phyloP scores from a whole-genome alignment of 176 grass and related monocot species.

The Triticum aestivum region IWGSC_CS_RefSeq_v2.1 NC_057800.1:596036777-596037276 shows the following conservation, averaged over 20 bases:
- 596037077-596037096: constrained; percentile 21
- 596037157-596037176: not conserved
- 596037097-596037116: constrained; percentile 31
- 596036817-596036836: not conserved
- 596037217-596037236: no score
- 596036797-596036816: not conserved
- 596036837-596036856: not conserved
- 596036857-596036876: not conserved
- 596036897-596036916: not conserved
- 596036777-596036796: not conserved
- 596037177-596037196: not conserved
- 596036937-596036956: not conserved
- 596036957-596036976: no score
- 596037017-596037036: not conserved
- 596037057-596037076: constrained; percentile 12
- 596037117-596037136: constrained; percentile 27
- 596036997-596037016: no score
- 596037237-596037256: no score
- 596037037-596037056: not conserved
- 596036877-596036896: not conserved
- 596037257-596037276: no score
- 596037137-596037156: constrained; percentile 25
- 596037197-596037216: no score
- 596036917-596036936: not conserved
- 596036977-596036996: no score